Percentiles rank a stretch among this genome's conserved stretches.
These are phyloP conservation scores for Mortierella sp. DNA, from an alignment of 371 early-diverging fungal species.

Conservation along the genomic window DNA sequence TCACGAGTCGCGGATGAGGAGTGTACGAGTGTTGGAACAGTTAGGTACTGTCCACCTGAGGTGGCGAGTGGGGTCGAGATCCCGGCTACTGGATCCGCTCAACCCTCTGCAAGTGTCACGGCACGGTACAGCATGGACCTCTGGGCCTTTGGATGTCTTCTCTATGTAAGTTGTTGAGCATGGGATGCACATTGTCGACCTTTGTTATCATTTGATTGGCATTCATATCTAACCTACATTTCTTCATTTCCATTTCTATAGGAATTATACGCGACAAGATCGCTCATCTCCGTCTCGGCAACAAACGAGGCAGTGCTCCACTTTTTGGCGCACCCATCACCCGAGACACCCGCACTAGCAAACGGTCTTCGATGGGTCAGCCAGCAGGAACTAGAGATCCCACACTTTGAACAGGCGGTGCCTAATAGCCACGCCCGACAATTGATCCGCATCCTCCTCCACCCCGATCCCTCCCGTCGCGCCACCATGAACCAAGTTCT, in stretches of 20 bases:
- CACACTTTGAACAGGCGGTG: constrained; percentile 45
- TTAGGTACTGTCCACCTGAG: constrained; percentile 50
- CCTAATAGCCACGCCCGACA: constrained; percentile 30
- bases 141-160: constrained; percentile 54
- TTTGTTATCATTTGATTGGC: background rate
- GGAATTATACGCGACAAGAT: constrained; percentile 48
- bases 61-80: constrained; percentile 21
- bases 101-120: constrained; percentile 21
- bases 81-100: background rate
- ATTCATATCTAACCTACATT: background rate
- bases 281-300: constrained; percentile 29
- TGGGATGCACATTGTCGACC: background rate
- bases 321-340: constrained; percentile 42
- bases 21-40: constrained; percentile 36
- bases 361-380: constrained; percentile 33
- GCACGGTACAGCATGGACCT: constrained; percentile 51
- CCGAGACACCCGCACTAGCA: constrained; percentile 29
- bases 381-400: constrained; percentile 37
- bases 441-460: constrained; percentile 35
- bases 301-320: constrained; percentile 33
- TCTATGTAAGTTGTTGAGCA: constrained; percentile 34
- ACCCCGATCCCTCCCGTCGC: constrained; percentile 39
- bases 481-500: constrained; percentile 39
- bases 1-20: constrained; percentile 44
- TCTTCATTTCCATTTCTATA: background rate